These are phyloP conservation scores for Oidiodendron maius DNA, from an alignment of 495 filamentous ascomycete genomes.

Conservation along the genomic window DNA sequence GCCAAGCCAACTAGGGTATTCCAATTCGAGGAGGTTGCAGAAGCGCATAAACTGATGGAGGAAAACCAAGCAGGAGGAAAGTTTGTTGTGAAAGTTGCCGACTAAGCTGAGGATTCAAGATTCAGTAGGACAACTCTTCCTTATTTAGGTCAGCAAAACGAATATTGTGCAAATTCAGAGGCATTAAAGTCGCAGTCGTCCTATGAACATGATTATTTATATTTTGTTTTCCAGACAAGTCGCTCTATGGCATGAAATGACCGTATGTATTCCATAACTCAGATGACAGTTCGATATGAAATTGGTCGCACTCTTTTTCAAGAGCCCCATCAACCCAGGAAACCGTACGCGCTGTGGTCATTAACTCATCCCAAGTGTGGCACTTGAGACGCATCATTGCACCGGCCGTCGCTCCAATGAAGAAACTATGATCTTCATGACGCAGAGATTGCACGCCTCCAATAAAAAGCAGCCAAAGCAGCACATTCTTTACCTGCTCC, in stretches of 20 bases:
- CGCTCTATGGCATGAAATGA: background rate
- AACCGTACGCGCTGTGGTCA: background rate
- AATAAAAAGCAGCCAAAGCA: slow-evolving; percentile 11
- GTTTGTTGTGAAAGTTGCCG: slow-evolving; percentile 11
- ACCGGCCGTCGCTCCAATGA: background rate
- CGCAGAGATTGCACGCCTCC: background rate
- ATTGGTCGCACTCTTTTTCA: slow-evolving; percentile 1
- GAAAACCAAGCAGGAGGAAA: slow-evolving; percentile 7
- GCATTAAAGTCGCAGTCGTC: no score
- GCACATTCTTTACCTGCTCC: background rate
- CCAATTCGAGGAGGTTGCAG: slow-evolving; percentile 12
- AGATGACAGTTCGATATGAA: slow-evolving; percentile 1
- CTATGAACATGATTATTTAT: no score
- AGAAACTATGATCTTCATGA: slow-evolving; percentile 5
- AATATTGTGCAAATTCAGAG: no score
- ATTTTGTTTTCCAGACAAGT: no score
- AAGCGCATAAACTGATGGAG: slow-evolving; percentile 14
- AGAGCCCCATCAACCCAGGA: slow-evolving; percentile 11
- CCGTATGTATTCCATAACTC: background rate
- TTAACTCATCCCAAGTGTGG: slow-evolving; percentile 3
- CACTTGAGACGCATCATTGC: background rate
- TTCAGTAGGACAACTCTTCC: no score
- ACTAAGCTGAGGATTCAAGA: background rate
- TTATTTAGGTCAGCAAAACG: no score
- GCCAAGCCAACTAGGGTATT: slow-evolving; percentile 12